These are phyloP conservation scores for Aspergillus wentii DNA, from an alignment of 495 filamentous ascomycete species.

Conservation along the genomic window DNA sequence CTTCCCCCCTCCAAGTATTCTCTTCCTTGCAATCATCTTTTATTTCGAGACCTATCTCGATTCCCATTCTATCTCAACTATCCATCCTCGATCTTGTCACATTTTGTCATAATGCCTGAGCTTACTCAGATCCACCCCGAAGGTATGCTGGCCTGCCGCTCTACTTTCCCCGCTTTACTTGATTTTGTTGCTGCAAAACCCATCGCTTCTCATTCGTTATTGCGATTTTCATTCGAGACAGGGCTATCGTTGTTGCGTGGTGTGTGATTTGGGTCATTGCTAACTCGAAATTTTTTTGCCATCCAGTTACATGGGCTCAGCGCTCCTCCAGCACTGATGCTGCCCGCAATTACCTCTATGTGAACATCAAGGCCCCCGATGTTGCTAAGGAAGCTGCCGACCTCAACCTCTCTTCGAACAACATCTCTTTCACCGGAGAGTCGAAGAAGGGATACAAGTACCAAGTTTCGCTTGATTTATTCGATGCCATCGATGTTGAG, in stretches of 20 bases:
- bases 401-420: conserved; percentile 72
- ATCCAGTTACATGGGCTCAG: conserved; percentile 91
- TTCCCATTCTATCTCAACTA: conserved; percentile 1
- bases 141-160: conserved; percentile 30
- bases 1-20: conserved; percentile 7
- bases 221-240: not conserved
- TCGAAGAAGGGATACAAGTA: conserved; percentile 81
- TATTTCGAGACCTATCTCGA: not conserved
- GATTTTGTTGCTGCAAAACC: no score
- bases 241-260: not conserved
- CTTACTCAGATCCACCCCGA: conserved; percentile 30
- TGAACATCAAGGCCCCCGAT: conserved; percentile 83
- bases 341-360: conserved; percentile 86
- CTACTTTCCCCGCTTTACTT: conserved; percentile 35
- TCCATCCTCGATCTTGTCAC: not conserved
- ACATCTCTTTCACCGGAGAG: conserved; percentile 74
- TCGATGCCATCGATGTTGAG: conserved; percentile 79
- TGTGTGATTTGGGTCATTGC: not conserved
- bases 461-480: conserved; percentile 83
- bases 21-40: conserved; percentile 5
- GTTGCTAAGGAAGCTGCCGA: conserved; percentile 63
- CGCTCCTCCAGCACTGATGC: conserved; percentile 77
- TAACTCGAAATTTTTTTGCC: conserved; percentile 13
- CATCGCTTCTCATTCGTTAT: no score
- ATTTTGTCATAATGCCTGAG: conserved; percentile 23